Base-by-base conservation (phyloP, 139 green algal species). In the Tetradesmus obliquus region DNA sequence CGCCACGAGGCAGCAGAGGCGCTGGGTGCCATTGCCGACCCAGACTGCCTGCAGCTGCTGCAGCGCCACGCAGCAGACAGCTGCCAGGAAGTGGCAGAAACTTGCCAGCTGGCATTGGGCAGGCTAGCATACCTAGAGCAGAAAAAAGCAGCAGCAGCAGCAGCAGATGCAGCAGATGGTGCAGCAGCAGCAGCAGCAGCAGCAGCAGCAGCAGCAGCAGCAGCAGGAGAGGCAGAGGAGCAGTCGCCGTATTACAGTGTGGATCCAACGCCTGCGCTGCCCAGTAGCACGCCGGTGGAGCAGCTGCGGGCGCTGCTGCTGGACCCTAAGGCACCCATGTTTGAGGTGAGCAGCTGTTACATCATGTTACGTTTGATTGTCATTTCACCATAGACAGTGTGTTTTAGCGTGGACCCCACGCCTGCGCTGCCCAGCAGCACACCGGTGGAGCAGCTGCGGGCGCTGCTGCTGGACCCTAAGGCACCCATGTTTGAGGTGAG, bases 91-190 rank as follows among this genome's bases (percentile, higher is more conserved):
- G 97, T 99, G 1, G 95, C 96, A 3, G 98, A 99, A 92, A 99
- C 98, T 0, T 99, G 98, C 92, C 94, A 98, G 94, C 93, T 99
- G 83, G 98, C 98, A 32, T 93, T 99, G 74, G 96, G 97, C 87
- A 93, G 97, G 3, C 97, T 99, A 8, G 89, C 99, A 90, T 94
- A 96, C 74, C 93, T 97, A 7, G 57, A 89, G 79, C 24, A 88
- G 8, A 55, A 88, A 20, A 58, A 82, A 55, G 9, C 57, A 85
- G 51, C 51, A 22, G 81, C 13, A 58, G 5, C 20, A 79, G 69
- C 45, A 69, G 85, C n/a, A 83, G 76, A 19, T 22, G 79, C 5
- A 24, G 79, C 93, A 98, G 93, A 93, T 99, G 82, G 98, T 98
- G 54, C 91, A 99, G 80, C 95, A 97, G 90, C 93, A 97, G 13